Base-by-base conservation (phyloP, 345 rosid species). In the Hevea brasiliensis region DNA sequence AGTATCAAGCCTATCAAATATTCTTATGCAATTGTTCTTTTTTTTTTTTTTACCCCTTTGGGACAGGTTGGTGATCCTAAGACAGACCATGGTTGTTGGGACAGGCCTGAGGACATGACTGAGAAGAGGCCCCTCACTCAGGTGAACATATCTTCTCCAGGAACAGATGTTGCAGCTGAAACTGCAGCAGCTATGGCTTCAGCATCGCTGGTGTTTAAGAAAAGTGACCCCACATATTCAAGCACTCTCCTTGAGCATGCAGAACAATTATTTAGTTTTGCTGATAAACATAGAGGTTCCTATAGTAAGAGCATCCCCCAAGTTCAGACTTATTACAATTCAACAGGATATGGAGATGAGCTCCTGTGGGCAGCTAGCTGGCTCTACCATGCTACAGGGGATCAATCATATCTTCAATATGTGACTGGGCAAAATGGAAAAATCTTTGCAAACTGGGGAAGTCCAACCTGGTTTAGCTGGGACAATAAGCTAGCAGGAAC, bases 131-230 rank as follows among this genome's bases (percentile, higher is more conserved):
- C 99, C 2, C 85, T 90, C 13, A 79, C 81, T 44, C 89, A 85
- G 79, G 85, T 95, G 65, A 90, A 92, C 68, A 59, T 75, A 35
- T 79, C 96, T 13, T 70, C 67, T 79, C 96, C 97, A 1, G 99
- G 99, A 68, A 75, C 94, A 0, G 99, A 95, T 35, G 98, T 92
- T 84, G 99, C 98, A 60, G 99, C 98, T 23, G 98, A 96, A 80
- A 89, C 97, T 67, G 98, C 99, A 17, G 99, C 98, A 40, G 99
- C 98, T 41, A 81, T 96, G 93, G 98, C 99, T 58, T 84, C 99
- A 0, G 97, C 98, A 1, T 91, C 99, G 75, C 77, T 96, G 54
- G 99, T 96, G 78, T 96, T 96, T 54, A 93, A 92, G 80, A 83
- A 79, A 26, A 75, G 71, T 21, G 80, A 91, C 63, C 65, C 94